Percentiles rank a stretch among this genome's conserved stretches.
phyloP scores from a whole-genome alignment of 2,329 filamentous ascomycete species.

The Cladosporium halotolerans region DNA sequence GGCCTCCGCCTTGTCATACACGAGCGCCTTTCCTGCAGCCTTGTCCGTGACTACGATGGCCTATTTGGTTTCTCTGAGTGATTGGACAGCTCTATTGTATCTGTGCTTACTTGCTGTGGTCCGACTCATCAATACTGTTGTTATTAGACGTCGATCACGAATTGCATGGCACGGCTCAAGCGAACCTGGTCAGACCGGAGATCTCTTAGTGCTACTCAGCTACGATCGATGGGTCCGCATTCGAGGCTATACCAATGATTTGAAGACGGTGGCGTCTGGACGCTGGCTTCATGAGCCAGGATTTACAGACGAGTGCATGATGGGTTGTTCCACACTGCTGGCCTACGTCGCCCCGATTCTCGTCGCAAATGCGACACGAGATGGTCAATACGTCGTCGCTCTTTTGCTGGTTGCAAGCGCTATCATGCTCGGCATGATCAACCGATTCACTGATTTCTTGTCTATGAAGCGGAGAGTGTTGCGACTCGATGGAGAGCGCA shows the following conservation, averaged over 20 bases:
- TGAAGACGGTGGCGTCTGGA: conserved; percentile 54
- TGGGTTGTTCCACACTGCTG: conserved; percentile 48
- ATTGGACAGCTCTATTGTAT: conserved; percentile 43
- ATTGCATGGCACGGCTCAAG: conserved; percentile 32
- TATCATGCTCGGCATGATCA: conserved; percentile 49
- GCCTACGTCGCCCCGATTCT: conserved; percentile 54
- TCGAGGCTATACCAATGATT: conserved; percentile 48
- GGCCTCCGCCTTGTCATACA: background rate
- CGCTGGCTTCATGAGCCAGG: conserved; percentile 52
- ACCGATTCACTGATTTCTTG: conserved; percentile 43
- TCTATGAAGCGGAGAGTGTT: conserved; percentile 46
- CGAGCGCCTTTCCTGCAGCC: background rate
- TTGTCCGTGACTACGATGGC: conserved; percentile 12
- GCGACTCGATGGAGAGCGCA: conserved; percentile 21
- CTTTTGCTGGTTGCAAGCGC: conserved; percentile 48
- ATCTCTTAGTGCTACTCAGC: conserved; percentile 50
- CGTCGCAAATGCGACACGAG: conserved; percentile 50
- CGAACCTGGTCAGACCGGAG: conserved; percentile 35
- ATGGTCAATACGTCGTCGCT: conserved; percentile 48
- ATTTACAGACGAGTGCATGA: conserved; percentile 44
- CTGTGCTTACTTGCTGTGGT: conserved; percentile 47
- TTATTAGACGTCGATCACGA: conserved; percentile 47
- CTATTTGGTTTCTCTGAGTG: conserved; percentile 5
- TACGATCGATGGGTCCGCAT: conserved; percentile 48
- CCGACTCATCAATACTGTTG: conserved; percentile 51